A percentile compares a stretch with the other conserved stretches of the same genome.
phyloP scores from a whole-genome alignment of 106 monocot species.

The Alisma plantagoaquatica region DNA sequence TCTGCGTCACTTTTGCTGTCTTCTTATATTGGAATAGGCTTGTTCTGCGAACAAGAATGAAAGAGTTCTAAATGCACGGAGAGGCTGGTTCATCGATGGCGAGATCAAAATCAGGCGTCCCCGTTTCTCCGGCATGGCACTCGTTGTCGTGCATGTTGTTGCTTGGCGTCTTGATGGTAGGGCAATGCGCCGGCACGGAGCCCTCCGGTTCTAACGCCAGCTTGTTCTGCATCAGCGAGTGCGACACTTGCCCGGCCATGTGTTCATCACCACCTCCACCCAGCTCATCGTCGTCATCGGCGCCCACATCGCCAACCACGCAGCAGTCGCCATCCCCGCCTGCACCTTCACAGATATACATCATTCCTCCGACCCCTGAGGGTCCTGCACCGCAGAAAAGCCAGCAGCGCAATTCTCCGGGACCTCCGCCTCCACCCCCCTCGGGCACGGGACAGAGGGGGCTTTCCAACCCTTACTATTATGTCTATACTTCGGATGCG shows the following conservation, averaged over 20 bases:
- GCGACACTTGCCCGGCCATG: constrained; percentile 38
- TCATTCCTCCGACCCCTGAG: constrained; percentile 12
- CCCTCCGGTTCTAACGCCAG: constrained; percentile 2
- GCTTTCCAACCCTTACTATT: constrained; percentile 32
- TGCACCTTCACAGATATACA: not conserved
- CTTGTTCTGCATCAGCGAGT: constrained; percentile 32
- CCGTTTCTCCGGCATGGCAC: too few species aligned
- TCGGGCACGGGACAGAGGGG: constrained; percentile 6
- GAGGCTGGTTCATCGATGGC: too few species aligned
- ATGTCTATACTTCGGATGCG: constrained; percentile 38
- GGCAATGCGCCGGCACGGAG: too few species aligned
- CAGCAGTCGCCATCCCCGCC: constrained; percentile 12
- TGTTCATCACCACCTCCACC: constrained; percentile 30
- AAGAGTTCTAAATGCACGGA: too few species aligned
- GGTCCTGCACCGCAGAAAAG: too few species aligned
- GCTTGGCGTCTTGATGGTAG: too few species aligned
- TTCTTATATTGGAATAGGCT: too few species aligned
- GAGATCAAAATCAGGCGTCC: too few species aligned
- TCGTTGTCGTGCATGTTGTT: too few species aligned
- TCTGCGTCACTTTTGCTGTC: too few species aligned
- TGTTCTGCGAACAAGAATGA: too few species aligned
- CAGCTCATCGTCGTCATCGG: not conserved
- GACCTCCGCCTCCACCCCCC: constrained; percentile 10
- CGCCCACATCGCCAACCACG: constrained; percentile 1
- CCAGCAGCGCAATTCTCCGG: not conserved